These are phyloP conservation scores for Meyerozyma carpophila DNA, from an alignment of 1,139 yeast species.

Conservation along the genomic window DNA sequence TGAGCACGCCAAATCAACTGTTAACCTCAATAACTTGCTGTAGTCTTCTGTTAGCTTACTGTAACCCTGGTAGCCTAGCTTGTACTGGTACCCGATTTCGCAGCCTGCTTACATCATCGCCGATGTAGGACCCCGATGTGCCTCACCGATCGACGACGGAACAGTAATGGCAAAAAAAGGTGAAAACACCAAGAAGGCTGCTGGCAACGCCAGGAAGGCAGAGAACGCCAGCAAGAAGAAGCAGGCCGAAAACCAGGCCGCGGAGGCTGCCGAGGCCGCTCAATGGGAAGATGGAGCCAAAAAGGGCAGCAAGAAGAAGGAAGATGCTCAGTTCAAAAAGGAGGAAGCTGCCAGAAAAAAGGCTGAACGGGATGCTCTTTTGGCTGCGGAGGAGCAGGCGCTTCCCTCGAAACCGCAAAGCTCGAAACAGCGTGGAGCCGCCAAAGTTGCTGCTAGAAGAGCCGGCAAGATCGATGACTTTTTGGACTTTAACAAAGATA, in stretches of 20 bases:
- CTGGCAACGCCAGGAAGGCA: slow-evolving; percentile 69
- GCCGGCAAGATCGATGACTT: slow-evolving; percentile 63
- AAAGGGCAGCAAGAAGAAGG: slow-evolving; percentile 66
- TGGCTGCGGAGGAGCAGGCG: slow-evolving; percentile 61
- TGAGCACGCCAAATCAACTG: too few species aligned
- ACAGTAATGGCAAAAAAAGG: slow-evolving; percentile 53
- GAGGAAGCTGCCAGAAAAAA: slow-evolving; percentile 63
- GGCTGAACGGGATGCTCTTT: slow-evolving; percentile 55
- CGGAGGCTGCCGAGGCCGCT: slow-evolving; percentile 53
- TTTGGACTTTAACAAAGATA: slow-evolving; percentile 44
- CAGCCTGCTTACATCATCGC: neutral
- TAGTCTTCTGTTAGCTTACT: too few species aligned
- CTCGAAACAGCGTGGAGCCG: slow-evolving; percentile 64
- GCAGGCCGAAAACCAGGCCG: slow-evolving; percentile 44
- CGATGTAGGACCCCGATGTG: neutral
- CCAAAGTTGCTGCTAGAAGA: slow-evolving; percentile 58
- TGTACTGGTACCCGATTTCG: neutral
- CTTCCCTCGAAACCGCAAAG: slow-evolving; percentile 53
- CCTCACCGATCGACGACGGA: neutral
- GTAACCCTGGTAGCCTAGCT: too few species aligned
- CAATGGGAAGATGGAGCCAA: slow-evolving; percentile 74
- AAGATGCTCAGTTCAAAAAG: slow-evolving; percentile 53
- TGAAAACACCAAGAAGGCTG: slow-evolving; percentile 60
- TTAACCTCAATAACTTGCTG: too few species aligned
- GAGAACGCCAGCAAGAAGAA: slow-evolving; percentile 60